phyloP scores from a whole-genome alignment of 1,284 basidiomycete species.

The Anthracocystis panici-leucophaei region DNA sequence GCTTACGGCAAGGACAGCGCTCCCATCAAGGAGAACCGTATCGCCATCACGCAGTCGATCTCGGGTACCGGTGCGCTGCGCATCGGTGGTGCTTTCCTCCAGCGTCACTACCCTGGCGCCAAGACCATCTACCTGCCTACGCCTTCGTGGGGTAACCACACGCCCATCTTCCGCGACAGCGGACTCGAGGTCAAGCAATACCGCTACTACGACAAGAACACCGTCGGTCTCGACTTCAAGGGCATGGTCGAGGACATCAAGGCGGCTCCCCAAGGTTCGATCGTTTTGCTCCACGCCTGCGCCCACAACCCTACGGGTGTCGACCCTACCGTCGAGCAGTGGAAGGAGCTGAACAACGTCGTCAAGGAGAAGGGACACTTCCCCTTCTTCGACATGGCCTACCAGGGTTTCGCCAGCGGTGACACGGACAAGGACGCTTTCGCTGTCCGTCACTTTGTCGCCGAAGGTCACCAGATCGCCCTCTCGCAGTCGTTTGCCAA shows the following conservation, averaged over 20 bases:
- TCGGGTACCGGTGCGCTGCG: constrained; percentile 98
- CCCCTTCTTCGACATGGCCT: constrained; percentile 97
- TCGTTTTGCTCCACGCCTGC: constrained; percentile 74
- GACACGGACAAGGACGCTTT: constrained; percentile 67
- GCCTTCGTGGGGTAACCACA: constrained; percentile 99
- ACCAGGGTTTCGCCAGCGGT: constrained; percentile 70
- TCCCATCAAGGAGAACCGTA: constrained; percentile 79
- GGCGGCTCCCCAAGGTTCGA: constrained; percentile 72
- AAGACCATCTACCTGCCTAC: constrained; percentile 93
- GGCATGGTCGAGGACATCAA: constrained; percentile 68
- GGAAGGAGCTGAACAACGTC: constrained; percentile 67
- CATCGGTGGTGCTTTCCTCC: constrained; percentile 92
- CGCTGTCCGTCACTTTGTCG: constrained; percentile 70
- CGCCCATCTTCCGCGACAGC: constrained; percentile 79
- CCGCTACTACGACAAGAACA: constrained; percentile 73
- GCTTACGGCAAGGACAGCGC: constrained; percentile 83
- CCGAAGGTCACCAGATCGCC: constrained; percentile 66
- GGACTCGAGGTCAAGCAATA: constrained; percentile 93
- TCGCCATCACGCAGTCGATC: constrained; percentile 91
- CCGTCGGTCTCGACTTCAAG: constrained; percentile 69
- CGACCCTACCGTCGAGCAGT: constrained; percentile 69
- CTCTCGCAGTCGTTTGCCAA: constrained; percentile 68
- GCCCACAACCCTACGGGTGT: constrained; percentile 73
- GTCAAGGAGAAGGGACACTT: constrained; percentile 81
- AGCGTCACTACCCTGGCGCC: constrained; percentile 84